Evolutionary conservation across 2,329 filamentous ascomycete species (phyloP), one percentile per base, ranked within the genome.

Genomic region (Grosmannia huntii): DNA sequence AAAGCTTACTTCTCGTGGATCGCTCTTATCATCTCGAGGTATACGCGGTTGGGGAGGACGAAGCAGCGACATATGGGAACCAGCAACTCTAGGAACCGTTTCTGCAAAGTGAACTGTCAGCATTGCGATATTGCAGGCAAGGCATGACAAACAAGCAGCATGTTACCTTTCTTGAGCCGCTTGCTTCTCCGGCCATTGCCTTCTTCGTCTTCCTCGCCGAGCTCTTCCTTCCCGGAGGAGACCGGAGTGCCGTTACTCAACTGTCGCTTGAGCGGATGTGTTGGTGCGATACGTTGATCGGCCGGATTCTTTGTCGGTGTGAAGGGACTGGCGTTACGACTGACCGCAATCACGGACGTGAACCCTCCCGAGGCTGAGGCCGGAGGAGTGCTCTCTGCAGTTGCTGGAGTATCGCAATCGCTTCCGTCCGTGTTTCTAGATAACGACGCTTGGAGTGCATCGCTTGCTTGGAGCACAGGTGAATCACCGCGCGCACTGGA

Each of bases 21-120:
- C 64, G 11, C 69, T 65, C 27, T 70, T 62, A 59, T 83, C 80
- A 59, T 83, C 81, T 57, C 80, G 76, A 23, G 79, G 77, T 60
- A 84, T 76, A 62, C 83, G 81, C 21, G 86, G 89, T 19, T 85
- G 85, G 28, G 87, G 85, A 59, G 92, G 89, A 57, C 92, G 88
- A 68, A 95, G 90, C 66, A 92, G 83, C 61, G 89, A 94, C 90
- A 97, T 97, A 73, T 97, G 90, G 56, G 92, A 97, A 57, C 94
- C 94, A 63, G 90, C 90, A 64, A 99, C 90, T 38, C 89, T 96
- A 50, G 92, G 90, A 41, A 85, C 81, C 50, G 77, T 75, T 71
- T 83, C 81, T 77, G n/a, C 7, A 36, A 11, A 27, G 27, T 5
- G 10, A n/a, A 10, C 4, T 23, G 44, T 54, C 27, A 57, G 48